Conservation (phyloP, 352 stramenopile genomes). For the Phytophthora kernoviae region DNA sequence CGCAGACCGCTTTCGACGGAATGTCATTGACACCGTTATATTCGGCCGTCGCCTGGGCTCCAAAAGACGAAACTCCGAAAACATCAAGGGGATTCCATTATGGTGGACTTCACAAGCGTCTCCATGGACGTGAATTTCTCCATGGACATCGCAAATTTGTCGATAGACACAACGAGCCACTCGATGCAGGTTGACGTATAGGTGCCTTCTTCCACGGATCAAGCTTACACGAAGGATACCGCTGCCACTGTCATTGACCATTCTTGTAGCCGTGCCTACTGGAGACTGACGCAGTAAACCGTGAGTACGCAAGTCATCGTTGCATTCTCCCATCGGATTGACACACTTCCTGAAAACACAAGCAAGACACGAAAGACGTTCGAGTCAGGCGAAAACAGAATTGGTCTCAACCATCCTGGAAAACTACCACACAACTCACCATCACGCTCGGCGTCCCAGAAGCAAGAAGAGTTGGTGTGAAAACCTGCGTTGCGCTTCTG, state of each 20-base stretch:
- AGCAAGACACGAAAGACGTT: slow-evolving; percentile 10
- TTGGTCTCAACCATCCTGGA: neutral
- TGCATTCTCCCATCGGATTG: slow-evolving; percentile 76
- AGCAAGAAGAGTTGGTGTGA: slow-evolving; percentile 88
- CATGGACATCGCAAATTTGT: slow-evolving; percentile 42
- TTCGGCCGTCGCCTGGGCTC: slow-evolving; percentile 59
- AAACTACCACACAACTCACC: slow-evolving; percentile 41
- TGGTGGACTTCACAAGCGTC: slow-evolving; percentile 82
- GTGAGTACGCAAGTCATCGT: slow-evolving; percentile 77
- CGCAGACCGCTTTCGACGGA: slow-evolving; percentile 82
- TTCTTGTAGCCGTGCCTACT: slow-evolving; percentile 33
- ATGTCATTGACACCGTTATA: slow-evolving; percentile 86
- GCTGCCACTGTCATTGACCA: slow-evolving; percentile 17
- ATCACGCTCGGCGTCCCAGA: slow-evolving; percentile 87
- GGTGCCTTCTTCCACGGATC: neutral
- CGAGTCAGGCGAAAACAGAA: slow-evolving; percentile 8
- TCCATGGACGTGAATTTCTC: slow-evolving; percentile 50
- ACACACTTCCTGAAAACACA: slow-evolving; percentile 60
- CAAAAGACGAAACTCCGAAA: slow-evolving; percentile 35
- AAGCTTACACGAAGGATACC: slow-evolving; percentile 21
- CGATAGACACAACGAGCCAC: slow-evolving; percentile 47
- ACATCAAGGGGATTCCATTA: slow-evolving; percentile 72
- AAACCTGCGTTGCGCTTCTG: slow-evolving; percentile 89
- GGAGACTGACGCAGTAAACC: slow-evolving; percentile 76
- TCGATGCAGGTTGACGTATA: slow-evolving; percentile 47